Base-by-base conservation (phyloP, 495 filamentous ascomycete genomes). In the Xylaria grammica region DNA sequence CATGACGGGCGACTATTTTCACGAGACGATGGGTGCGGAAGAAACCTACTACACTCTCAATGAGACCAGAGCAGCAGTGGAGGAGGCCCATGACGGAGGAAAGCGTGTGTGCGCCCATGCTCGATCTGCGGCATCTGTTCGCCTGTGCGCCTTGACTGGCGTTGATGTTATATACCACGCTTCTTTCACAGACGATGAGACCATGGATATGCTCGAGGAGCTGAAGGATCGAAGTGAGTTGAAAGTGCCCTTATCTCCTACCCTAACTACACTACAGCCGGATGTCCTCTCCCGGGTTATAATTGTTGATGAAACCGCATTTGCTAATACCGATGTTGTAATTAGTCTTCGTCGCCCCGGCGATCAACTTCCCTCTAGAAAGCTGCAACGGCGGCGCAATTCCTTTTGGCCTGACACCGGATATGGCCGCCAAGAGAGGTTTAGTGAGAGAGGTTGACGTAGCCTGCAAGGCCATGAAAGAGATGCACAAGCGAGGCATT, bases 131-230 rank as follows among this genome's bases (percentile, higher is more conserved):
- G 81, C 84, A 40, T 78, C 78, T n/a, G 77, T 86, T 34, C 76
- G 70, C 32, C 77, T 81, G 70, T 80, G 77, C 54, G 69, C 83
- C 24, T 67, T 68, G 30, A 75, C 78, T 44, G 82, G 82, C 0
- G 82, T 86, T 4, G 82, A 86, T 59, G 79, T 84, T 4, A 83
- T 86, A 20, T 86, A 82, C 60, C 82, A 86, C 63, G 82, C 82
- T 4, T 75, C 70, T 0, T 86, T 77, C 52, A 80, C 79, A 4
- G 83, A 85, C 62, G 75, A 79, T 17, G 75, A 80, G 49, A 77
- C 77, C 40, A 83, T 84, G 80, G 75, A 84, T 26, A 69, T 77
- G 66, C 75, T 84, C 0, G 81, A 84, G 66, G 74, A 69, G 34
- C 72, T 72, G n/a, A 84, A 78, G 56, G 59, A 71, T 24, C 54